These are phyloP conservation scores for Penicillium arizonense DNA, from an alignment of 495 filamentous ascomycete species.

Conservation along the genomic window DNA sequence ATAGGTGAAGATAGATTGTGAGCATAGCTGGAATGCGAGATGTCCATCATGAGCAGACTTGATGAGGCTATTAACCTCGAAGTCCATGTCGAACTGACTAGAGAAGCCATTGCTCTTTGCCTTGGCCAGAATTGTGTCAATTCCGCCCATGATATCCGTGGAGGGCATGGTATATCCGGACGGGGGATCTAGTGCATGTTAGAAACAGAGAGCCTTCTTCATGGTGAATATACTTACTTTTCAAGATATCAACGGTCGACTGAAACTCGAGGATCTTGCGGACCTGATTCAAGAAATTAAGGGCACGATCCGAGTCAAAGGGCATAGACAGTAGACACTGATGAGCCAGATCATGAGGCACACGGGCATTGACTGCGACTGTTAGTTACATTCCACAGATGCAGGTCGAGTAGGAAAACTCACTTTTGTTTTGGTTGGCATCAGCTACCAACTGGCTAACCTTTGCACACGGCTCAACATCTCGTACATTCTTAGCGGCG, in stretches of 20 bases:
- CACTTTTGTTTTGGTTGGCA: conserved; percentile 17
- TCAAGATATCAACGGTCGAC: conserved; percentile 52
- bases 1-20: conserved; percentile 25
- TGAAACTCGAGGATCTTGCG: conserved; percentile 59
- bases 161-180: conserved; percentile 52
- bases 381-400: conserved; percentile 9
- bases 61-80: conserved; percentile 39
- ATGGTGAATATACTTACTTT: conserved; percentile 14
- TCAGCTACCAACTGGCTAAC: conserved; percentile 19
- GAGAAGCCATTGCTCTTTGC: conserved; percentile 33
- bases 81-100: conserved; percentile 53
- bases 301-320: conserved; percentile 51
- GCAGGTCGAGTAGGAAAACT: not conserved
- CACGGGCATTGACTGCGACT: conserved; percentile 13
- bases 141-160: conserved; percentile 46
- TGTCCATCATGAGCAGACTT: conserved; percentile 50
- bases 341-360: conserved; percentile 36
- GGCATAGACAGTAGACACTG: conserved; percentile 56
- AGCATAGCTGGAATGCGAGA: conserved; percentile 32
- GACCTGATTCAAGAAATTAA: conserved; percentile 51
- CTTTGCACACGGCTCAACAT: conserved; percentile 27
- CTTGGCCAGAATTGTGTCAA: conserved; percentile 43
- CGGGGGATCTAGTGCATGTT: conserved; percentile 40
- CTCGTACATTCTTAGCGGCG: conserved; percentile 12
- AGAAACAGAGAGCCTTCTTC: not conserved